A percentile compares a stretch with the other conserved stretches of the same genome.
These are phyloP conservation scores for Rhodamnia argentea DNA, from an alignment of 345 rosid genomes.

Conservation along the genomic window DNA sequence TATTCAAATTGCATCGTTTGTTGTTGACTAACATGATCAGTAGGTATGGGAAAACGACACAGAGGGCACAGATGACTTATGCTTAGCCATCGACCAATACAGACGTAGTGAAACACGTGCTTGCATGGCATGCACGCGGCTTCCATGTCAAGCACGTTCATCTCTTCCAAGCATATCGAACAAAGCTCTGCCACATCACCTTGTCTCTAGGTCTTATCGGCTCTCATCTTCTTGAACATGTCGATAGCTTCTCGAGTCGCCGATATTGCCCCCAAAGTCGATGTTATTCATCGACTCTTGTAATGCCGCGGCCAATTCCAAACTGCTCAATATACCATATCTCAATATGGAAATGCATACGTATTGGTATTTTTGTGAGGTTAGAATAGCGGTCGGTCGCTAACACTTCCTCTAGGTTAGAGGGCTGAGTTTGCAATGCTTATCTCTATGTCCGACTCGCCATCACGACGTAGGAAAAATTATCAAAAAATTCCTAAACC, in stretches of 20 bases:
- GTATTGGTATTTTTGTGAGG: background rate
- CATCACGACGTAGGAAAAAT: background rate
- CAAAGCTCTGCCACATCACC: background rate
- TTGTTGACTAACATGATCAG: background rate
- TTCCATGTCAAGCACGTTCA: background rate
- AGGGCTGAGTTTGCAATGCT: background rate
- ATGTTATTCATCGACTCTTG: background rate
- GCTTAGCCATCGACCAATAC: background rate
- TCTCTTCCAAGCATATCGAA: background rate
- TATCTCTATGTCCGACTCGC: background rate
- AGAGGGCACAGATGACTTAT: background rate
- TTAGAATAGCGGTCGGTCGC: background rate
- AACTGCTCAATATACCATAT: background rate
- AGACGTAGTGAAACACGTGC: background rate
- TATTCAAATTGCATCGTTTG: background rate
- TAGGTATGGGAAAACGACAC: background rate
- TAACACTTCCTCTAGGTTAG: background rate
- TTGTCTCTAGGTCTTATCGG: background rate
- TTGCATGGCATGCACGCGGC: background rate
- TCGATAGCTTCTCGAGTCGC: background rate
- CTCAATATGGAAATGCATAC: background rate
- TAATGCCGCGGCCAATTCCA: background rate
- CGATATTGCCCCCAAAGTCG: background rate
- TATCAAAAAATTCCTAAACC: too few relatives aligned
- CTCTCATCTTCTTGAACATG: background rate